Percentiles rank a stretch among this genome's conserved stretches.
phyloP scores from a whole-genome alignment of 2,329 filamentous ascomycete species.

The Raffaelea ambrosiae region DNA sequence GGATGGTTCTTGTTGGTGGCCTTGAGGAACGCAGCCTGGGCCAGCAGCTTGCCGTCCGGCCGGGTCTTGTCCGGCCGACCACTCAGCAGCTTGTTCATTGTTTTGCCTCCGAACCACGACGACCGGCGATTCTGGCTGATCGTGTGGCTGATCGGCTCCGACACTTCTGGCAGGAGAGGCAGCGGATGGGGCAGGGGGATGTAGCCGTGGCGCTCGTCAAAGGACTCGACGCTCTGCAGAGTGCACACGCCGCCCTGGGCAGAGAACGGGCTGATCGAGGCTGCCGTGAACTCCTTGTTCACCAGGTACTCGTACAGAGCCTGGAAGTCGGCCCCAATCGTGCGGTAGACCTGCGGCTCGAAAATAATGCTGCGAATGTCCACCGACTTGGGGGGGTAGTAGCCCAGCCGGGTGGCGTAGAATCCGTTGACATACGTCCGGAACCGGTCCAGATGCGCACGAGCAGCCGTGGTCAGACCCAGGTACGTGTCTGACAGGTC shows the following conservation, averaged over 20 bases:
- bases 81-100: slow-evolving; percentile 5
- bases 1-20: slow-evolving; percentile 37
- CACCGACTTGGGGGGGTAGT: slow-evolving; percentile 55
- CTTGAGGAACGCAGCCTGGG: slow-evolving; percentile 42
- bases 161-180: slow-evolving; percentile 52
- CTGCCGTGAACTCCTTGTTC: slow-evolving; percentile 46
- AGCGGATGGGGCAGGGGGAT: slow-evolving; percentile 54
- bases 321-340: slow-evolving; percentile 62
- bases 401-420: slow-evolving; percentile 60
- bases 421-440: slow-evolving; percentile 58
- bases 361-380: slow-evolving; percentile 37
- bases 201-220: slow-evolving; percentile 55
- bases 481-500: slow-evolving; percentile 59
- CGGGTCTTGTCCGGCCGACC: slow-evolving; percentile 28
- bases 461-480: slow-evolving; percentile 51
- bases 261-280: slow-evolving; percentile 40
- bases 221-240: slow-evolving; percentile 57
- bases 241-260: slow-evolving; percentile 62
- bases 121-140: slow-evolving; percentile 18
- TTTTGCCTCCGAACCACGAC: slow-evolving; percentile 31
- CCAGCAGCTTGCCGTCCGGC: slow-evolving; percentile 38
- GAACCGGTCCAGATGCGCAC: slow-evolving; percentile 65
- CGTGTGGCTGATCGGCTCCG: background rate
- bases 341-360: slow-evolving; percentile 46
- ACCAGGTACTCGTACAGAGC: slow-evolving; percentile 64